Percentiles rank a stretch among this genome's conserved stretches.
Conservation (phyloP, 768 basidiomycete genomes). For the Neoboletus brunneissimus region DNA sequence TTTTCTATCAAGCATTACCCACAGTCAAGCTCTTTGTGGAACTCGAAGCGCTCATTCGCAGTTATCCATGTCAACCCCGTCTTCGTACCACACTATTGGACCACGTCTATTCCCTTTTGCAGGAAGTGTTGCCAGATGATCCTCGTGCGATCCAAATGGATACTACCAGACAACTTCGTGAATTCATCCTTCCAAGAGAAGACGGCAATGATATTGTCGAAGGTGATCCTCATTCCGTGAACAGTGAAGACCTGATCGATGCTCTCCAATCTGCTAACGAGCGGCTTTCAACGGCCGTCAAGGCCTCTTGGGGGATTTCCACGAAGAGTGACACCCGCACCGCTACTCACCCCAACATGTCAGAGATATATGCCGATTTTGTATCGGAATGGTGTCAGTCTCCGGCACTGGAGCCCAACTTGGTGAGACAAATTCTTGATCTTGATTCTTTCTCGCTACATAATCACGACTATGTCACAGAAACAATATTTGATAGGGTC, state of each 20-base stretch:
- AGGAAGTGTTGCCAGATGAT: constrained; percentile 35
- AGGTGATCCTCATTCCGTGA: constrained; percentile 5
- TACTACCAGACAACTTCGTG: constrained; percentile 37
- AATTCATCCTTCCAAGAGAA: constrained; percentile 27
- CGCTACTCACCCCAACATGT: constrained; percentile 29
- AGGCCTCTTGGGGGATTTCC: constrained; percentile 23
- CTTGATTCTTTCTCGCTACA: neutral
- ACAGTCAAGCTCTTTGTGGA: constrained; percentile 40
- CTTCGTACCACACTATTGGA: constrained; percentile 42
- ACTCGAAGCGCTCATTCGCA: constrained; percentile 40
- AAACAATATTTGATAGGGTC: constrained; percentile 53
- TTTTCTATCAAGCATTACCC: constrained; percentile 36
- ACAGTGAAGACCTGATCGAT: constrained; percentile 26
- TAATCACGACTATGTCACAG: constrained; percentile 32
- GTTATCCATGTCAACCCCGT: constrained; percentile 40
- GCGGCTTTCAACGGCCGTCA: constrained; percentile 27
- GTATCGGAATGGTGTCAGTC: constrained; percentile 46
- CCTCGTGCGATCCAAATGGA: constrained; percentile 38
- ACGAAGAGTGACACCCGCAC: constrained; percentile 11
- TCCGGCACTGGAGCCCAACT: constrained; percentile 27
- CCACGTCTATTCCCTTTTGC: constrained; percentile 43
- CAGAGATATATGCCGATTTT: constrained; percentile 42
- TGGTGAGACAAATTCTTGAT: constrained; percentile 25
- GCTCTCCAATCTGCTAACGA: constrained; percentile 33
- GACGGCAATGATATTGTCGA: constrained; percentile 1